A percentile compares a stretch with the other conserved stretches of the same genome.
Conservation (phyloP, 352 stramenopile genomes). For the Poterioochromonas sp. region DNA sequence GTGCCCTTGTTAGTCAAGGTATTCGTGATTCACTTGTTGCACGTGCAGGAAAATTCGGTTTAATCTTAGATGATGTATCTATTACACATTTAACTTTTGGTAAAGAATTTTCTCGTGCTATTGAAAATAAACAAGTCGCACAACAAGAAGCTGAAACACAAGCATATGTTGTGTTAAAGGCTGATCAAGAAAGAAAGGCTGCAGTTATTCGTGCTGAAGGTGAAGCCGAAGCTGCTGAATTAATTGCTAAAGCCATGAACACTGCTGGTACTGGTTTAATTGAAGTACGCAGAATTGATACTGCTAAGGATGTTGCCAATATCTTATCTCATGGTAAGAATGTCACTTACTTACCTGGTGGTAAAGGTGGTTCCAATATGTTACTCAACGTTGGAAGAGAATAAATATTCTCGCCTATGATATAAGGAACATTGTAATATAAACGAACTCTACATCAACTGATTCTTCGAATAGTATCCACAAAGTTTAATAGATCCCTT, state of each 20-base stretch:
- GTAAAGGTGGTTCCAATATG: constrained; percentile 42
- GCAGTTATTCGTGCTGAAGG: constrained; percentile 74
- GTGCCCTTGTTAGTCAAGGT: constrained; percentile 88
- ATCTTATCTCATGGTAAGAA: constrained; percentile 92
- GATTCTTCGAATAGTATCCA: no score
- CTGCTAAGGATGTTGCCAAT: constrained; percentile 96
- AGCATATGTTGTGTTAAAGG: constrained; percentile 95
- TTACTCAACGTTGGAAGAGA: constrained; percentile 52
- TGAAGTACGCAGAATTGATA: constrained; percentile 98
- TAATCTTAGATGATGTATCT: constrained; percentile 97
- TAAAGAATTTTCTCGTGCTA: constrained; percentile 95
- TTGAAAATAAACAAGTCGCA: constrained; percentile 99
- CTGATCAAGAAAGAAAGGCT: constrained; percentile 92
- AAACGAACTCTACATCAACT: no score
- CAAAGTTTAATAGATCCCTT: no score
- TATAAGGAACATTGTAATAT: no score
- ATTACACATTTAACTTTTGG: constrained; percentile 99
- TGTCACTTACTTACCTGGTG: constrained; percentile 91
- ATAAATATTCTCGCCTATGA: no score
- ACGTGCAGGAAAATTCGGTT: constrained; percentile 89
- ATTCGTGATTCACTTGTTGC: constrained; percentile 93
- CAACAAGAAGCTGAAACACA: constrained; percentile 97
- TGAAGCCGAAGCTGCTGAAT: constrained; percentile 91
- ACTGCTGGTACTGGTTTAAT: constrained; percentile 95
- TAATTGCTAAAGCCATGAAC: constrained; percentile 94